Conservation (phyloP, 495 filamentous ascomycete species). For the Penicillium egyptiacum region DNA sequence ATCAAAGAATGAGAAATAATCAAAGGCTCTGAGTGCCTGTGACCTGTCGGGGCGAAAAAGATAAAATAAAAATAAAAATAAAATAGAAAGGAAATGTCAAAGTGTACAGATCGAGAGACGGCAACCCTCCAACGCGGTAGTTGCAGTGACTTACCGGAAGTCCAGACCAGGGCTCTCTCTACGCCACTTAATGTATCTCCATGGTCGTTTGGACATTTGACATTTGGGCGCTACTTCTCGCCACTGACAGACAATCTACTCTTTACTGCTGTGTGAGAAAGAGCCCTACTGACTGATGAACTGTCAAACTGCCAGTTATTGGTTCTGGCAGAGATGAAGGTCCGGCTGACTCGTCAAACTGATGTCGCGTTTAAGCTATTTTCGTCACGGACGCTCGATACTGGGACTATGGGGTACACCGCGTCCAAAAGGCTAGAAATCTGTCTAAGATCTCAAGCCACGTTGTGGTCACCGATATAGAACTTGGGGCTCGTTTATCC, state of each 20-base stretch:
- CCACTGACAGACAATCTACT: constrained; percentile 13
- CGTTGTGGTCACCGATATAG: constrained; percentile 8
- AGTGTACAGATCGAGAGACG: constrained; percentile 6
- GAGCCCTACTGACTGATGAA: constrained; percentile 32
- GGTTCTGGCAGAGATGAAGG: constrained; percentile 16
- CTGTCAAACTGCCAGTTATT: constrained; percentile 26
- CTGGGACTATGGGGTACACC: constrained; percentile 5
- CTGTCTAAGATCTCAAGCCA: constrained; percentile 12
- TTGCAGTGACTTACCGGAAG: constrained; percentile 8
- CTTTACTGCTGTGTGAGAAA: neutral
- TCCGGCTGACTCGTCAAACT: constrained; percentile 28
- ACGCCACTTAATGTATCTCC: constrained; percentile 16
- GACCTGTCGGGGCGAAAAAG: constrained; percentile 15
- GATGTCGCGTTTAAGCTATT: constrained; percentile 28
- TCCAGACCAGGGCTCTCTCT: constrained; percentile 11
- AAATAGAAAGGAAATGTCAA: neutral
- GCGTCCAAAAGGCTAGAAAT: constrained; percentile 10
- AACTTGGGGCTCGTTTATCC: neutral
- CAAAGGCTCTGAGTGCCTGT: constrained; percentile 10
- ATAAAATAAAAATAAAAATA: neutral
- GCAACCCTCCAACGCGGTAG: neutral
- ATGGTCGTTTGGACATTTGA: constrained; percentile 21
- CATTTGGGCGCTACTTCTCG: constrained; percentile 3
- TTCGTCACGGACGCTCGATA: constrained; percentile 22
- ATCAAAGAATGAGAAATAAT: neutral